Evolutionary conservation across 2,329 filamentous ascomycete genomes (phyloP), one percentile per base, ranked within the genome.

Genomic region (Davidsoniella australis): DNA sequence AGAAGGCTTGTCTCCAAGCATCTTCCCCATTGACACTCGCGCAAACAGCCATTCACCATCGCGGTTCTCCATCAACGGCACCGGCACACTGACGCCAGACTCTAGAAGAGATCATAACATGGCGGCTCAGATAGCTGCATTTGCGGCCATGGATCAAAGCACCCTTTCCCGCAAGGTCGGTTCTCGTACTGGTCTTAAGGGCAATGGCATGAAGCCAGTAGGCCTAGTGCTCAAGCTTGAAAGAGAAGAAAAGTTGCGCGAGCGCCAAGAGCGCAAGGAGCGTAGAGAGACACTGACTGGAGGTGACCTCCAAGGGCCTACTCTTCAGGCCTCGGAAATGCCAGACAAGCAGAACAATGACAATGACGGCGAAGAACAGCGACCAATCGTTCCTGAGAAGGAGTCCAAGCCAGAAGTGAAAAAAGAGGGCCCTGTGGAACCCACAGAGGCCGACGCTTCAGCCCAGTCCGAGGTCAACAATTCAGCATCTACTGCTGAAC

Each of bases 111-210:
- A 50, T 37, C 26, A 41, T 3, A 40, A 39, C 23, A 42, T 71
- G 2, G 63, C 65, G 9, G 72, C 68, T 54, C 75, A 80, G 56
- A 66, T 68, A 39, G 73, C 73, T 7, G 75, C 74, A 0, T 80
- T 79, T 60, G 71, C 75, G n/a, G 76, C 75, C 1, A 67, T 79
- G 18, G 77, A 81, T 51, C 76, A 80, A 58, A 72, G 70, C 44
- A 79, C 80, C 43, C 64, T 81, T 0, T 67, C 72, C 0, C 66
- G 69, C 46, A 70, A 67, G 50, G 68, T 81, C 2, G 70, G 70
- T 2, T 77, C 1, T 69, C 74, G 0, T 53, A 59, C 9, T 56
- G 58, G 33, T 62, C 62, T 52, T 3, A 52, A 44, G 56, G 56
- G 14, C 16, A 12, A 12, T 12, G 47, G 2, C 52, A 53, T 20